Percentiles rank a stretch among this genome's conserved stretches.
Evolutionary conservation across 805 yeast species (phyloP).

Genomic region (Saturnispora ahearnii): DNA sequence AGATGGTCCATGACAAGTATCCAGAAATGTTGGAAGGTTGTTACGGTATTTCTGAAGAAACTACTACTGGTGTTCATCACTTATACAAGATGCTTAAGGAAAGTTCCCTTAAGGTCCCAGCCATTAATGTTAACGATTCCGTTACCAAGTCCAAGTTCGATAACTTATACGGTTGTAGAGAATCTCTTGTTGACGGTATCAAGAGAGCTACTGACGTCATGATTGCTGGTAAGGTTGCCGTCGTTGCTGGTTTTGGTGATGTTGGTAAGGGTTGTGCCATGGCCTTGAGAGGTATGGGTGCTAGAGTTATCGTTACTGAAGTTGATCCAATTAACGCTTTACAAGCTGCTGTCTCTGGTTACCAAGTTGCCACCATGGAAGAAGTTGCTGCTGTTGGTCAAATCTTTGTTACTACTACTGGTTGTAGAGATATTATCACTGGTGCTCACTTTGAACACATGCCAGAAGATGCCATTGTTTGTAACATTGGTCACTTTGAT

Average conservation of each 20-base stretch:
- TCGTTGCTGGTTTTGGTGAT: slow-evolving; percentile 99
- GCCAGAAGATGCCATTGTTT: slow-evolving; percentile 99
- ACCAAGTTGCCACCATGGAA: slow-evolving; percentile 91
- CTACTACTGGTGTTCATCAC: slow-evolving; percentile 99
- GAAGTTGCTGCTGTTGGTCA: slow-evolving; percentile 91
- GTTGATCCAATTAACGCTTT: slow-evolving; percentile 98
- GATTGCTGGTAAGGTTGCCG: slow-evolving; percentile 99
- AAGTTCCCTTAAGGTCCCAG: slow-evolving; percentile 88
- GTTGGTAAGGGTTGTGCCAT: slow-evolving; percentile 99
- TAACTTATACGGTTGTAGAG: slow-evolving; percentile 99
- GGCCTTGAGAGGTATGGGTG: slow-evolving; percentile 99
- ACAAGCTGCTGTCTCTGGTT: slow-evolving; percentile 99
- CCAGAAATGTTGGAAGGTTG: slow-evolving; percentile 95
- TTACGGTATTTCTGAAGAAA: slow-evolving; percentile 96
- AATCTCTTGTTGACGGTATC: slow-evolving; percentile 96
- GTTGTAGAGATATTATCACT: slow-evolving; percentile 96
- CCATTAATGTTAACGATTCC: slow-evolving; percentile 97
- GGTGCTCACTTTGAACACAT: slow-evolving; percentile 77
- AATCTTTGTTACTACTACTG: slow-evolving; percentile 98
- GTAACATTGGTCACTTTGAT: slow-evolving; percentile 99
- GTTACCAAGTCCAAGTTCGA: slow-evolving; percentile 99
- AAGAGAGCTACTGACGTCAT: slow-evolving; percentile 99
- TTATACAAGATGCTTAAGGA: slow-evolving; percentile 93
- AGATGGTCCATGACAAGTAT: slow-evolving; percentile 93
- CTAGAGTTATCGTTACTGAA: slow-evolving; percentile 95